Evolutionary conservation across 139 green algal genomes (phyloP).

Genomic region (Volvox africanus): DNA sequence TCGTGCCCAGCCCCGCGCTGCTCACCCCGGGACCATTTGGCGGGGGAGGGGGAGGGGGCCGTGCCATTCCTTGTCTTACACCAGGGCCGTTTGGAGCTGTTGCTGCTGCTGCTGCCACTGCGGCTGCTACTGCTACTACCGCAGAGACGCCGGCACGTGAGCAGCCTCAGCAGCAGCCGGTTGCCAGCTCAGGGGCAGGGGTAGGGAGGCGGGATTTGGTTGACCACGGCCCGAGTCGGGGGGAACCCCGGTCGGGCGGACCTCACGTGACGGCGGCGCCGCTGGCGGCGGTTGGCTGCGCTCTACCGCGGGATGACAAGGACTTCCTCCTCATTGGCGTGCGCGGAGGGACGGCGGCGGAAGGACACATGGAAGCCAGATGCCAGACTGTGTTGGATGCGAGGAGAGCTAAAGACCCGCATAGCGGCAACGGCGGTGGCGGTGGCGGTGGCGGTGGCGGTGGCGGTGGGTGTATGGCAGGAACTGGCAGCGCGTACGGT

Average conservation of each 20-base stretch:
- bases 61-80: not conserved
- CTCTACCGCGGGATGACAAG: not conserved
- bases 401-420: not conserved
- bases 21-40: not conserved
- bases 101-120: not conserved
- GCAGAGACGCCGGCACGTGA: no score
- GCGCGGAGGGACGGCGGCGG: not conserved
- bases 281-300: not conserved
- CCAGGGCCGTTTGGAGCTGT: not conserved
- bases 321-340: not conserved
- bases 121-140: not conserved
- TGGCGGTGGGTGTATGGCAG: not conserved
- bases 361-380: no score
- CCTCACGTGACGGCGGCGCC: not conserved
- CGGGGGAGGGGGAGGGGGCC: not conserved
- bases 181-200: not conserved
- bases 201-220: not conserved
- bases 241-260: no score
- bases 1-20: not conserved
- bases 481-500: not conserved
- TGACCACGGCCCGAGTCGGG: no score
- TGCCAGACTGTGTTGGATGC: no score
- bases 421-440: not conserved
- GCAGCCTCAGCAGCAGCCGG: no score
- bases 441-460: not conserved